Evolutionary conservation across 2,329 filamentous ascomycete species (phyloP).

Genomic region (Phoma sp.): DNA sequence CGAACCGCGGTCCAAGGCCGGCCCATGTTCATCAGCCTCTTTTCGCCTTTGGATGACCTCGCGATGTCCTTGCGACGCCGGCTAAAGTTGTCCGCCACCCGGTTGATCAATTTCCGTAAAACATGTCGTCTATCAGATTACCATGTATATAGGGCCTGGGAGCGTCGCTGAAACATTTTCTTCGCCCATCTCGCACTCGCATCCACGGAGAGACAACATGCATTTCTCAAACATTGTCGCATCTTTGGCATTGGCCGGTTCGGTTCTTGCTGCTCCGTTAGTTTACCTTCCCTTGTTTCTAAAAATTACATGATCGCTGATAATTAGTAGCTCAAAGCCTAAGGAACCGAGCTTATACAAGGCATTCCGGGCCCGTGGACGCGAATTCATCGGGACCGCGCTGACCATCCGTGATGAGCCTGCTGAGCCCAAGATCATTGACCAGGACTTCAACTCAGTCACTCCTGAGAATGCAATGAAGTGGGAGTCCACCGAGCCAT

Average conservation of each 20-base stretch:
- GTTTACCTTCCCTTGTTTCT: neutral
- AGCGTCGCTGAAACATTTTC: neutral
- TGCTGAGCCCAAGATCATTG: slow-evolving; percentile 33
- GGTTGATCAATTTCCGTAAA: slow-evolving; percentile 11
- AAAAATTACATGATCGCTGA: neutral
- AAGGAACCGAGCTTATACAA: slow-evolving; percentile 36
- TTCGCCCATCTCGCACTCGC: slow-evolving; percentile 4
- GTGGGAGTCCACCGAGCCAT: slow-evolving; percentile 50
- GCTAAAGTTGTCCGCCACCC: slow-evolving; percentile 23
- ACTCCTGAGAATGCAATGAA: slow-evolving; percentile 37
- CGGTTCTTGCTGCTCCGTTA: slow-evolving; percentile 29
- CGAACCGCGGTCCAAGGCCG: slow-evolving; percentile 18
- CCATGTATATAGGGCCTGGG: slow-evolving; percentile 12
- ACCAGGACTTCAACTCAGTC: slow-evolving; percentile 41
- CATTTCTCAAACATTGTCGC: slow-evolving; percentile 37
- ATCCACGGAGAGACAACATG: slow-evolving; percentile 22
- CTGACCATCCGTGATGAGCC: slow-evolving; percentile 36
- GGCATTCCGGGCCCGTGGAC: slow-evolving; percentile 31
- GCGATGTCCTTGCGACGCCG: slow-evolving; percentile 12
- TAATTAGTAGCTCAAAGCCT: slow-evolving; percentile 3
- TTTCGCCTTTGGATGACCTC: neutral
- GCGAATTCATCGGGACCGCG: slow-evolving; percentile 36
- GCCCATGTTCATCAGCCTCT: slow-evolving; percentile 4
- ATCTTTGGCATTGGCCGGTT: slow-evolving; percentile 31
- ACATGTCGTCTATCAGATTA: neutral